These are phyloP conservation scores for Decorospora gaudefroyi DNA, from an alignment of 2,329 filamentous ascomycete species.

Conservation along the genomic window DNA sequence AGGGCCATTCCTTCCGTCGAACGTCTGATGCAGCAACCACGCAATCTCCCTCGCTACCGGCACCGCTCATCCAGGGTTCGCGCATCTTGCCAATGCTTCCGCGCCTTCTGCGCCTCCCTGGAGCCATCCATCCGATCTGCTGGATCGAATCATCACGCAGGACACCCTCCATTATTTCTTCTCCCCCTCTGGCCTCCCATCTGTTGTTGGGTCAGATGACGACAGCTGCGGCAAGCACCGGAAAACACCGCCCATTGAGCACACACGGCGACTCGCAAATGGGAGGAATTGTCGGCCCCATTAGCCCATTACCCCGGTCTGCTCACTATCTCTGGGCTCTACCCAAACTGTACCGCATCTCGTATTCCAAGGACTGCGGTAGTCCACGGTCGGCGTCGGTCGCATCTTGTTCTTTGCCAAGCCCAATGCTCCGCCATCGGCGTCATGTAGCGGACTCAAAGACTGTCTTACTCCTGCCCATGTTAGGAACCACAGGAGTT, in stretches of 20 bases:
- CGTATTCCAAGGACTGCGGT: constrained; percentile 13
- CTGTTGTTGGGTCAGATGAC: constrained; percentile 20
- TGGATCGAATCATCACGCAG: constrained; percentile 11
- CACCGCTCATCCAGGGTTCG: constrained; percentile 13
- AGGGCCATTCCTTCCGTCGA: not conserved
- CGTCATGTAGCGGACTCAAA: not conserved
- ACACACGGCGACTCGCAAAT: constrained; percentile 7
- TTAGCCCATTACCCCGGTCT: constrained; percentile 11
- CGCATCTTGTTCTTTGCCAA: constrained; percentile 8
- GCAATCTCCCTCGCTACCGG: constrained; percentile 25
- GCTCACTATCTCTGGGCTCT: constrained; percentile 10
- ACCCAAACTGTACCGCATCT: constrained; percentile 15
- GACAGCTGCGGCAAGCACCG: constrained; percentile 16
- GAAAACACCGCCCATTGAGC: constrained; percentile 13
- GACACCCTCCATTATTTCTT: constrained; percentile 8
- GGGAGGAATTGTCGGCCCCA: constrained; percentile 18
- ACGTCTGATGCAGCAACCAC: constrained; percentile 21
- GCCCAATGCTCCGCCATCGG: constrained; percentile 2
- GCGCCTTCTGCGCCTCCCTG: constrained; percentile 19
- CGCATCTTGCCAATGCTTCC: constrained; percentile 13
- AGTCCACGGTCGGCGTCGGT: constrained; percentile 16
- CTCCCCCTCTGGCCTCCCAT: too few relatives aligned
- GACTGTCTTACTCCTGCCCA: not conserved
- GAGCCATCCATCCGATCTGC: constrained; percentile 15
- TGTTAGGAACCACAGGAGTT: constrained; percentile 1